Evolutionary conservation across 2,329 filamentous ascomycete species (phyloP).

Genomic region (Aspergillus sp.): DNA sequence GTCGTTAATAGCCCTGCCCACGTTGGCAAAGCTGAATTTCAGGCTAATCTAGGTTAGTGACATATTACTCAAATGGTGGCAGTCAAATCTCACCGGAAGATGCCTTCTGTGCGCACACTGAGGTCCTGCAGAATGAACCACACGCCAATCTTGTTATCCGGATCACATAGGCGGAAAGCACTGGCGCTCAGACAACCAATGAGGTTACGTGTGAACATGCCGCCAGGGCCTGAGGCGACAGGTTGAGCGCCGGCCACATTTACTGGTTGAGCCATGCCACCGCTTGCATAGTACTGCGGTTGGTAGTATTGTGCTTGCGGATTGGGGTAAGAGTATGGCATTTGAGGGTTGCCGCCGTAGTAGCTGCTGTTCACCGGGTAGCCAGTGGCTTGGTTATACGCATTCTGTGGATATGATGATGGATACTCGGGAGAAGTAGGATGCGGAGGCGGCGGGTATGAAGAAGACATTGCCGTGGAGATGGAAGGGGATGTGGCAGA

Average conservation of each 20-base stretch:
- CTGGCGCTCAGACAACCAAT: conserved; percentile 91
- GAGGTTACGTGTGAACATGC: conserved; percentile 93
- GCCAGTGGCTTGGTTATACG: conserved; percentile 45
- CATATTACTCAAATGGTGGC: neutral
- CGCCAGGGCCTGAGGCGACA: conserved; percentile 60
- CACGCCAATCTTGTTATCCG: conserved; percentile 79
- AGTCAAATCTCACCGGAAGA: conserved; percentile 70
- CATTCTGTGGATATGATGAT: conserved; percentile 40
- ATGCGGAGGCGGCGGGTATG: conserved; percentile 64
- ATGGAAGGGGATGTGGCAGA: conserved; percentile 74
- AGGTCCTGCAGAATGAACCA: conserved; percentile 98
- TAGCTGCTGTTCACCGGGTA: conserved; percentile 43
- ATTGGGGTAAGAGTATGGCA: conserved; percentile 40
- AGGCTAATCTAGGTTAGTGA: conserved; percentile 48
- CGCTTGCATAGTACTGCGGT: conserved; percentile 29
- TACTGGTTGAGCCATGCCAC: conserved; percentile 38
- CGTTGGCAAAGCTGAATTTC: conserved; percentile 81
- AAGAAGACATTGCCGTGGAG: conserved; percentile 76
- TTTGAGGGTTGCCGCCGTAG: conserved; percentile 38
- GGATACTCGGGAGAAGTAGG: conserved; percentile 42
- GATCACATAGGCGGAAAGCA: conserved; percentile 80
- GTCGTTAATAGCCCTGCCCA: conserved; percentile 58
- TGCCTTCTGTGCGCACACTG: conserved; percentile 89
- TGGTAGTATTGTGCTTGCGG: conserved; percentile 38
- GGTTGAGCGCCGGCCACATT: conserved; percentile 44